Evolutionary conservation across 495 filamentous ascomycete genomes (phyloP), one percentile per base, ranked within the genome.

Genomic region (Penicillium lagena): DNA sequence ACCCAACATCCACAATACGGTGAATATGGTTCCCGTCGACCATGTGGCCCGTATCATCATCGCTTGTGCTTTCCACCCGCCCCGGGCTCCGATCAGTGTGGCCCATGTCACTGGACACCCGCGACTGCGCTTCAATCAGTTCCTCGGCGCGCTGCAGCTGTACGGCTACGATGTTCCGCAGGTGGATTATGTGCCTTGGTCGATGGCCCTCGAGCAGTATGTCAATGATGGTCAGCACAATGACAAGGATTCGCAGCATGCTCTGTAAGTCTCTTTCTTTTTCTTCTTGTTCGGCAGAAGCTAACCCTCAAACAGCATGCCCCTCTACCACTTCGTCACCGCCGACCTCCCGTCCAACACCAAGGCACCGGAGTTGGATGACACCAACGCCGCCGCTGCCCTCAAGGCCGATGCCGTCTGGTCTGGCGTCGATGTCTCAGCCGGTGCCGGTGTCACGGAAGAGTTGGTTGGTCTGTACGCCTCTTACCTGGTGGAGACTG

Each of bases 21-120:
- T 96, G 57, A 98, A 98, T 67, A 80, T 81, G 59, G 89, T 95
- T 4, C 93, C 93, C 0, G 90, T 96, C 22, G 78, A 83, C 54
- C 86, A 93, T 55, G 90, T 96, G 39, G 80, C 85, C 0, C 73
- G 81, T 7, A 76, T 94, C 12, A 83, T 95, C 15, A 81, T 89
- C 17, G 87, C 89, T 1, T 68, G 78, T 33, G 77, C 82, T 7
- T 71, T 94, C 45, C 72, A 81, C 51, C 82, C 85, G 2, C 78
- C 38, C 14, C 54, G 51, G 15, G 42, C 62, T 2, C 71, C 73
- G 0, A 66, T 82, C 15, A 73, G 75, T 28, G 83, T 89, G 1
- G 76, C 79, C n/a, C 87, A 94, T 33, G 82, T 91, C 22, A 95
- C 89, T 4, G 77, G 79, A 10, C 87, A 89, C 62, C 90, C 90